Evolutionary conservation across 306 rosid genomes (phyloP).

Genomic region (barrel medic (Medicago truncatula)): MtrunA17r5.0-ANR NC_053042.1:11189501-11190000

Average conservation of each 20-base stretch:
- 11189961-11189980: too few relatives aligned
- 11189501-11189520: neutral
- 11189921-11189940: too few relatives aligned
- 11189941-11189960: too few relatives aligned
- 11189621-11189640: neutral
- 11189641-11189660: neutral
- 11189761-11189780: neutral
- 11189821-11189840: conserved; percentile 2
- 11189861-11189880: neutral
- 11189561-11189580: neutral
- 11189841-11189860: neutral
- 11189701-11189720: neutral
- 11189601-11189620: neutral
- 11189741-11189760: neutral
- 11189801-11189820: neutral
- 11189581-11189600: neutral
- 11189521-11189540: neutral
- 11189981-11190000: too few relatives aligned
- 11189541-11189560: neutral
- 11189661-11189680: neutral
- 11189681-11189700: neutral
- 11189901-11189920: neutral
- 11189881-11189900: neutral
- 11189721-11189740: neutral
- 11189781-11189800: neutral